Evolutionary conservation across 306 rosid species (phyloP).

Genomic region (Vachellia pachyceras): DNA sequence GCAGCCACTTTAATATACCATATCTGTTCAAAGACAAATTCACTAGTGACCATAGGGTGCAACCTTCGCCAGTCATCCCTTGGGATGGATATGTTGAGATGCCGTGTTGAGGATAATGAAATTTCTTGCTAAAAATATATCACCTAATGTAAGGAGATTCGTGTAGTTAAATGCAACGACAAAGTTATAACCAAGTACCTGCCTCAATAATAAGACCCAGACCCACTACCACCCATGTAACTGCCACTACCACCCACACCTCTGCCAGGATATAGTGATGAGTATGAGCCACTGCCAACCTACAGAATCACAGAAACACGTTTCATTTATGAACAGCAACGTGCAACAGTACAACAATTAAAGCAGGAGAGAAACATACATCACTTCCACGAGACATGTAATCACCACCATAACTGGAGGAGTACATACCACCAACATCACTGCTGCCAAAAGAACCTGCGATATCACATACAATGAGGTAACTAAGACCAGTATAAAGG

Average conservation of each 20-base stretch:
- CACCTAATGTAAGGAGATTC: slow-evolving; percentile 6
- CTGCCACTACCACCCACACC: slow-evolving; percentile 76
- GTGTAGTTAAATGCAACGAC: slow-evolving; percentile 1
- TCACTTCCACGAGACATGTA: slow-evolving; percentile 79
- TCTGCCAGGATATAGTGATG: slow-evolving; percentile 79
- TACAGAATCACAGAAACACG: slow-evolving; percentile 35
- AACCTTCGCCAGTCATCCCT: slow-evolving; percentile 61
- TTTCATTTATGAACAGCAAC: slow-evolving; percentile 3
- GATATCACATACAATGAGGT: slow-evolving; percentile 28
- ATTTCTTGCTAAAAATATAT: slow-evolving; percentile 40
- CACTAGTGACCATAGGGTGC: slow-evolving; percentile 66
- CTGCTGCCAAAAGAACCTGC: slow-evolving; percentile 76
- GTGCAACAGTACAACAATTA: slow-evolving; percentile 14
- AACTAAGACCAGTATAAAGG: not conserved
- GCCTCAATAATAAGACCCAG: slow-evolving; percentile 93
- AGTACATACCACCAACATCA: slow-evolving; percentile 74
- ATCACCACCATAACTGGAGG: slow-evolving; percentile 86
- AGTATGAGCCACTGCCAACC: slow-evolving; percentile 85
- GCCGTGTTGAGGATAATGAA: slow-evolving; percentile 46
- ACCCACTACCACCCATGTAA: slow-evolving; percentile 80
- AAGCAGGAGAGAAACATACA: slow-evolving; percentile 56
- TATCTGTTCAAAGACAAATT: slow-evolving; percentile 83
- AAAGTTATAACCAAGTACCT: slow-evolving; percentile 32
- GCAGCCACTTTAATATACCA: slow-evolving; percentile 70
- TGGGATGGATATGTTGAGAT: slow-evolving; percentile 44